phyloP scores from a whole-genome alignment of 768 basidiomycete species.

The Glaciozyma antarctica region DNA sequence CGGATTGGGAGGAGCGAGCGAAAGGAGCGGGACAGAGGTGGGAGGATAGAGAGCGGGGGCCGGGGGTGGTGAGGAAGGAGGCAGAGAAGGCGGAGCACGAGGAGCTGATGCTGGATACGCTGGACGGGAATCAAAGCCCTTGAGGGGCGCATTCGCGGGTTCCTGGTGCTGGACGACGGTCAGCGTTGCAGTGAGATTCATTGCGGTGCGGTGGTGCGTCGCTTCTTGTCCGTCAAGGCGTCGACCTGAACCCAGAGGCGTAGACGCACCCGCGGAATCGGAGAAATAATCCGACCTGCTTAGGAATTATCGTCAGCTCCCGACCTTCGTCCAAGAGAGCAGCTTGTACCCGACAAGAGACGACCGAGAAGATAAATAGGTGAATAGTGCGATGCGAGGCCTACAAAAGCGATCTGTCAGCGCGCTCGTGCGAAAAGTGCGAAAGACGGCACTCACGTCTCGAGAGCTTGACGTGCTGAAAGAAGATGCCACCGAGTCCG shows the following conservation, averaged over 20 bases:
- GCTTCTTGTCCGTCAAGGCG: not conserved
- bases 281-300: not conserved
- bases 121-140: too few species aligned
- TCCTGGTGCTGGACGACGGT: too few species aligned
- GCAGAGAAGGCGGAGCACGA: too few species aligned
- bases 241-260: not conserved
- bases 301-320: not conserved
- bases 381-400: conserved; percentile 3
- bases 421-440: not conserved
- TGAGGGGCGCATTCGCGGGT: too few species aligned
- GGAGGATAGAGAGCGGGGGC: not conserved
- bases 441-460: not conserved
- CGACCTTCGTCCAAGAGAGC: not conserved
- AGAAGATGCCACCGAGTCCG: conserved; percentile 1
- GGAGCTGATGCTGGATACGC: too few species aligned
- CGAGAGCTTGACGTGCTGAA: not conserved
- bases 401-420: not conserved
- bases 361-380: conserved; percentile 2
- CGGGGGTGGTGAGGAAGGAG: too few species aligned
- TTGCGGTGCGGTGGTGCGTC: too few species aligned
- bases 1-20: not conserved
- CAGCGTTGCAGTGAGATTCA: too few species aligned
- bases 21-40: not conserved
- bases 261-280: conserved; percentile 1
- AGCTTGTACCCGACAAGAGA: not conserved